Percentiles rank a stretch among this genome's conserved stretches.
These are phyloP conservation scores for Russula virescens DNA, from an alignment of 768 basidiomycete species.

Conservation along the genomic window DNA sequence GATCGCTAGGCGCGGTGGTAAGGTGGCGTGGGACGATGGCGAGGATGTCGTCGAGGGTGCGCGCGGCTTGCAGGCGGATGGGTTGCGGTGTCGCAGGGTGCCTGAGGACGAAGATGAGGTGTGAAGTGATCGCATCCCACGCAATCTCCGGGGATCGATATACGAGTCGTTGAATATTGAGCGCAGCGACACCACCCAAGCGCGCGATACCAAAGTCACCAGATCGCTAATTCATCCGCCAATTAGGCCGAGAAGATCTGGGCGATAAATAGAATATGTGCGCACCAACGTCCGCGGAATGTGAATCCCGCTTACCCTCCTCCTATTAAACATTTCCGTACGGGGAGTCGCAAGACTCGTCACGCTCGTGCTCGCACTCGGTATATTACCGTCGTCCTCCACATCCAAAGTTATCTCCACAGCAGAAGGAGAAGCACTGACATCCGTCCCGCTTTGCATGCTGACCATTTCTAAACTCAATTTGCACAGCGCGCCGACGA, in stretches of 20 bases:
- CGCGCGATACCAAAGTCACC: constrained; percentile 94
- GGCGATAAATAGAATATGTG: constrained; percentile 2
- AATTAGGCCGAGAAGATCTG: not conserved
- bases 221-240: constrained; percentile 47
- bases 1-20: constrained; percentile 45
- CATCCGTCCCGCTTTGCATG: constrained; percentile 53
- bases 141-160: constrained; percentile 77
- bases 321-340: constrained; percentile 52
- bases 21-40: constrained; percentile 70
- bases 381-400: constrained; percentile 32
- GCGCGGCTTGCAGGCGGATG: constrained; percentile 86
- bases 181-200: constrained; percentile 67
- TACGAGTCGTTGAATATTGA: constrained; percentile 86
- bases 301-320: constrained; percentile 76
- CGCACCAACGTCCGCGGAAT: constrained; percentile 71
- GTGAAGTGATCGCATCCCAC: constrained; percentile 76
- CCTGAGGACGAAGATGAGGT: constrained; percentile 73
- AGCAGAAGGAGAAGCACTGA: not conserved
- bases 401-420: constrained; percentile 13
- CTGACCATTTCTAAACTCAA: constrained; percentile 91
- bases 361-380: constrained; percentile 31
- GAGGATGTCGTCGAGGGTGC: constrained; percentile 80
- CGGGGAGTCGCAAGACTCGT: constrained; percentile 39
- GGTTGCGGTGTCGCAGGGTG: constrained; percentile 61
- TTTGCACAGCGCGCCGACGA: constrained; percentile 71